Evolutionary conservation across 2,329 filamentous ascomycete genomes (phyloP).

Genomic region (Xylaria polymorpha): DNA sequence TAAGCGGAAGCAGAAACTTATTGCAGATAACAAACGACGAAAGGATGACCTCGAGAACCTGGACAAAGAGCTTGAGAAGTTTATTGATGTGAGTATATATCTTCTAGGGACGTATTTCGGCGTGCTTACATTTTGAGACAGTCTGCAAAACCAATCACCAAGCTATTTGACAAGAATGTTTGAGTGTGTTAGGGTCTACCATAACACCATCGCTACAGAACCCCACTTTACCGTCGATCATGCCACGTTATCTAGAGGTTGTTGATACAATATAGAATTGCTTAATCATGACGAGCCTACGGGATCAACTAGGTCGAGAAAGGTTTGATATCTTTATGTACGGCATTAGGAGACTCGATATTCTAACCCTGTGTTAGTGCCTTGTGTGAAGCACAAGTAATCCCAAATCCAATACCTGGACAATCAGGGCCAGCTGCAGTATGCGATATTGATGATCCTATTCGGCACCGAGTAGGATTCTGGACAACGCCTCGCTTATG

Average conservation of each 20-base stretch:
- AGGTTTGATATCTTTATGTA: constrained; percentile 24
- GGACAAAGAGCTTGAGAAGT: constrained; percentile 92
- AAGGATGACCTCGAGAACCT: constrained; percentile 93
- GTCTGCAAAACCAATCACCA: constrained; percentile 90
- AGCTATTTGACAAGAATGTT: constrained; percentile 77
- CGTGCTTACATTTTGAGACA: constrained; percentile 51
- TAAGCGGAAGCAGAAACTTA: constrained; percentile 72
- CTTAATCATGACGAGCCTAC: not conserved
- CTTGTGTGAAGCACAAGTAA: not conserved
- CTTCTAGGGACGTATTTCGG: constrained; percentile 37
- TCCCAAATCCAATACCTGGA: not conserved
- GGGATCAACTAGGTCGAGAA: not conserved
- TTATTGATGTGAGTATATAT: constrained; percentile 77
- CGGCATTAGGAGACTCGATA: not conserved
- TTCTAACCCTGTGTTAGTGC: constrained; percentile 28
- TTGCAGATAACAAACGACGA: constrained; percentile 84
- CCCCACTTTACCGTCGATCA: not conserved
- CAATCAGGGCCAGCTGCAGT: not conserved
- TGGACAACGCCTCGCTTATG: not conserved
- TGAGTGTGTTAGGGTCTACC: constrained; percentile 26
- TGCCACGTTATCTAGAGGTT: not conserved
- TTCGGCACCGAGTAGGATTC: not conserved
- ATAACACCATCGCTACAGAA: not conserved
- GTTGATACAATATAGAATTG: not conserved
- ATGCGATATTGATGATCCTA: not conserved